phyloP scores from a whole-genome alignment of 192 early-diverging fungal species.

The Coemansia sp. region DNA sequence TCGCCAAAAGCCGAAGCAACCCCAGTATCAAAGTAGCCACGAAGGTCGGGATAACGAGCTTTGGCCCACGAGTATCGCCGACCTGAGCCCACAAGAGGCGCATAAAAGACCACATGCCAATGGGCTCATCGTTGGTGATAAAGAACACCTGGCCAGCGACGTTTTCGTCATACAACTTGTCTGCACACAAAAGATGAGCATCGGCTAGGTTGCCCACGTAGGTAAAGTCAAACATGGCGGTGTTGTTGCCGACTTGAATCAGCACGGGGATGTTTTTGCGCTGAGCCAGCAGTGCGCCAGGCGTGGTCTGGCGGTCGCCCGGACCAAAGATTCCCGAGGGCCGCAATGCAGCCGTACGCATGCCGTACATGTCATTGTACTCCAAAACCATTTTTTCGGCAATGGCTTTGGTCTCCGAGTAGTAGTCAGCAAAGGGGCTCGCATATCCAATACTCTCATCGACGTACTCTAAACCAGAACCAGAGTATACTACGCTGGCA shows the following conservation, averaged over 20 bases:
- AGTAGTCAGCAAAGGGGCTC: conserved; percentile 74
- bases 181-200: conserved; percentile 84
- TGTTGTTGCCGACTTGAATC: conserved; percentile 86
- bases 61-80: conserved; percentile 61
- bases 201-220: conserved; percentile 95
- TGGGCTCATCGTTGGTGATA: conserved; percentile 90
- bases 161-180: conserved; percentile 66
- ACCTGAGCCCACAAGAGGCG: conserved; percentile 67
- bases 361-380: conserved; percentile 63
- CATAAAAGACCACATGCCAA: conserved; percentile 90
- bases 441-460: conserved; percentile 63
- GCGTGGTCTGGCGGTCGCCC: conserved; percentile 71
- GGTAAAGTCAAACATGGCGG: conserved; percentile 84
- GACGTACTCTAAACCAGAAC: conserved; percentile 71
- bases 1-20: conserved; percentile 64
- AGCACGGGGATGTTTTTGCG: conserved; percentile 60
- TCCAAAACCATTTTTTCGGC: conserved; percentile 79
- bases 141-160: conserved; percentile 73
- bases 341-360: conserved; percentile 78
- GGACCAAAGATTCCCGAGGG: conserved; percentile 95
- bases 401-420: conserved; percentile 85
- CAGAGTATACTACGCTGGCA: conserved; percentile 88
- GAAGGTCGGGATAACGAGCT: conserved; percentile 63
- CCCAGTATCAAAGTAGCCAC: conserved; percentile 69
- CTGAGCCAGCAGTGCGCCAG: conserved; percentile 68